These are phyloP conservation scores for Ceratobasidium papillatum DNA, from an alignment of 1,284 basidiomycete genomes.

Conservation along the genomic window DNA sequence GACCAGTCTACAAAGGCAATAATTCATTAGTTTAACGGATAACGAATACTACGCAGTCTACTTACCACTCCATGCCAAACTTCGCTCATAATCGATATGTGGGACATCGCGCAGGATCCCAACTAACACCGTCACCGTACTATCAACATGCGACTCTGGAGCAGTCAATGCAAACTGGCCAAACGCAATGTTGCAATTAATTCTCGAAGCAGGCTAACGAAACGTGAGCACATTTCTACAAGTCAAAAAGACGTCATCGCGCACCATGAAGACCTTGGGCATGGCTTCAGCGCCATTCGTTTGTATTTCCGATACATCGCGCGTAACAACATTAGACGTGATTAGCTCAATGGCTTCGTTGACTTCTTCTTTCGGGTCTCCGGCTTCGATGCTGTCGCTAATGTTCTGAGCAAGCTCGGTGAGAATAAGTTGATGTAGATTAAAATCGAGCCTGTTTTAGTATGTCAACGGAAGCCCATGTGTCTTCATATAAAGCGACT, in stretches of 20 bases:
- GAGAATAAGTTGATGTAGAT: slow-evolving; percentile 83
- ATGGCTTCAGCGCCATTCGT: slow-evolving; percentile 48
- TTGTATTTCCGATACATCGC: slow-evolving; percentile 48
- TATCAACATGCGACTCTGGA: slow-evolving; percentile 61
- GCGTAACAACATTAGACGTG: slow-evolving; percentile 65
- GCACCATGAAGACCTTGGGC: slow-evolving; percentile 65
- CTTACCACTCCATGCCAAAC: slow-evolving; percentile 77
- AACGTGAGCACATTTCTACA: not conserved
- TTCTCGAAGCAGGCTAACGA: slow-evolving; percentile 64
- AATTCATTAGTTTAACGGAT: not conserved
- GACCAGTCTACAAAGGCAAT: slow-evolving; percentile 68
- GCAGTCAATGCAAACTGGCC: slow-evolving; percentile 74
- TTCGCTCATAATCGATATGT: slow-evolving; percentile 75
- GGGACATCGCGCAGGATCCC: slow-evolving; percentile 76
- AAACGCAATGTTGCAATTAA: slow-evolving; percentile 80
- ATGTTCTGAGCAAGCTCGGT: slow-evolving; percentile 79
- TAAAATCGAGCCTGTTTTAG: slow-evolving; percentile 57
- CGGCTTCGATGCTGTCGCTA: slow-evolving; percentile 36
- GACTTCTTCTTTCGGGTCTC: slow-evolving; percentile 46
- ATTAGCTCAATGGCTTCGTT: slow-evolving; percentile 65
- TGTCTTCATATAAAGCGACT: not conserved
- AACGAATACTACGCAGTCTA: not conserved
- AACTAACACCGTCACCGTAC: slow-evolving; percentile 64
- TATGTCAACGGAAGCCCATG: not conserved
- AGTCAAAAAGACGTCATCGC: slow-evolving; percentile 45